These are phyloP conservation scores for Aspergillus amoenus DNA, from an alignment of 2,329 filamentous ascomycete genomes.

Conservation along the genomic window DNA sequence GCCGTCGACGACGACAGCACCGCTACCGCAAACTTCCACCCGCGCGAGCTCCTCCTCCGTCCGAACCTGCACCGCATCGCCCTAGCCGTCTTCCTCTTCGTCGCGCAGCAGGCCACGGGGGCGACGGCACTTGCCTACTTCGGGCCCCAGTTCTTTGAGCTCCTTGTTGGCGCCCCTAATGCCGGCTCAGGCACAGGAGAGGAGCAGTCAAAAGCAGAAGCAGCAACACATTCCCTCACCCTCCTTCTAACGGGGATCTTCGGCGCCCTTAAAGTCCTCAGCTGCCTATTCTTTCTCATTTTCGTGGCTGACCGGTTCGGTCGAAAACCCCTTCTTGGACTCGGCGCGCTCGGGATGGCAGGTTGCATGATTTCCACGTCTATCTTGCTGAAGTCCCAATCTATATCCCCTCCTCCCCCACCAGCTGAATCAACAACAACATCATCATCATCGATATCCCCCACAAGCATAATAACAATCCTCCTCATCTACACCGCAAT, in stretches of 20 bases:
- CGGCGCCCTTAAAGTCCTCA: slow-evolving; percentile 53
- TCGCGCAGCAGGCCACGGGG: slow-evolving; percentile 55
- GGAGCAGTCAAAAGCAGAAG: neutral
- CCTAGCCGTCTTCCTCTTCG: slow-evolving; percentile 50
- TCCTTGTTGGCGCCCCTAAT: slow-evolving; percentile 43
- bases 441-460: slow-evolving; percentile 10
- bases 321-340: slow-evolving; percentile 51
- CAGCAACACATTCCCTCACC: slow-evolving; percentile 38
- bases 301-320: slow-evolving; percentile 54
- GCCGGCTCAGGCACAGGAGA: too few species aligned
- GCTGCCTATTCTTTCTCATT: slow-evolving; percentile 54
- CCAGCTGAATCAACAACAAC: slow-evolving; percentile 18
- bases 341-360: slow-evolving; percentile 45
- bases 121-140: slow-evolving; percentile 57
- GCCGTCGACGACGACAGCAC: slow-evolving; percentile 49
- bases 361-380: slow-evolving; percentile 51
- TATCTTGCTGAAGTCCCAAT: slow-evolving; percentile 45
- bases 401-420: slow-evolving; percentile 15
- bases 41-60: slow-evolving; percentile 46
- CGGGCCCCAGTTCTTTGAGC: slow-evolving; percentile 55
- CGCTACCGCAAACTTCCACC: slow-evolving; percentile 46
- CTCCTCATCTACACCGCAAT: slow-evolving; percentile 58
- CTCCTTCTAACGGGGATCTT: slow-evolving; percentile 55
- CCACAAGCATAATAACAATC: slow-evolving; percentile 50
- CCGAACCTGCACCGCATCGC: slow-evolving; percentile 48